Evolutionary conservation across 1,284 basidiomycete genomes (phyloP).

Genomic region (Pseudozyma sp.): DNA sequence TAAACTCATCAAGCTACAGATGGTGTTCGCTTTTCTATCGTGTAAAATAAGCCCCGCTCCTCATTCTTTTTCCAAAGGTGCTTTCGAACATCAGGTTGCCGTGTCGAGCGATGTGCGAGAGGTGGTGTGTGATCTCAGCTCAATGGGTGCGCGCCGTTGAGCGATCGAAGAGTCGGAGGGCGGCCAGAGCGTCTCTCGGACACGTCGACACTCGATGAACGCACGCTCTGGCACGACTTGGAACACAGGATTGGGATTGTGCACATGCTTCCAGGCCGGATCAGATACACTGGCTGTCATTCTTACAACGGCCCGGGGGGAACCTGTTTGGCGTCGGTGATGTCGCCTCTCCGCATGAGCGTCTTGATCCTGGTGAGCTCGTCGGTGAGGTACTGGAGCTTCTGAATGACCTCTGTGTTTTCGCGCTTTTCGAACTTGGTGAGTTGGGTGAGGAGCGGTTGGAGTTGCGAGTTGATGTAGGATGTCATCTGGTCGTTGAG

Average conservation of each 20-base stretch:
- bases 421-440: slow-evolving; percentile 23
- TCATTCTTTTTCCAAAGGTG: neutral
- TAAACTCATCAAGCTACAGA: no score
- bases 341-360: slow-evolving; percentile 29
- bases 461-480: slow-evolving; percentile 9
- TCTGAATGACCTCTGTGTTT: slow-evolving; percentile 11
- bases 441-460: slow-evolving; percentile 20
- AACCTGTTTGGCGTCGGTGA: slow-evolving; percentile 5
- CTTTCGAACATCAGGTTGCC: neutral
- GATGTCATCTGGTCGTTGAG: slow-evolving; percentile 14
- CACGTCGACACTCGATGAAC: no score
- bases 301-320: slow-evolving; percentile 1
- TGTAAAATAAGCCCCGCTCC: slow-evolving; percentile 8
- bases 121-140: no score
- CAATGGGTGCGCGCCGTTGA: no score
- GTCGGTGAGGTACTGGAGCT: slow-evolving; percentile 25
- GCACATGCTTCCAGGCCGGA: no score
- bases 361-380: slow-evolving; percentile 44
- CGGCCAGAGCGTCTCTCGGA: no score
- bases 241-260: no score
- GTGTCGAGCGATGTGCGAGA: no score
- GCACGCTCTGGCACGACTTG: no score
- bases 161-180: no score
- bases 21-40: neutral
- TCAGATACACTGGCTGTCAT: no score